Evolutionary conservation across 257 asterid species (phyloP).

Genomic region (Coffea canephora): DNA sequence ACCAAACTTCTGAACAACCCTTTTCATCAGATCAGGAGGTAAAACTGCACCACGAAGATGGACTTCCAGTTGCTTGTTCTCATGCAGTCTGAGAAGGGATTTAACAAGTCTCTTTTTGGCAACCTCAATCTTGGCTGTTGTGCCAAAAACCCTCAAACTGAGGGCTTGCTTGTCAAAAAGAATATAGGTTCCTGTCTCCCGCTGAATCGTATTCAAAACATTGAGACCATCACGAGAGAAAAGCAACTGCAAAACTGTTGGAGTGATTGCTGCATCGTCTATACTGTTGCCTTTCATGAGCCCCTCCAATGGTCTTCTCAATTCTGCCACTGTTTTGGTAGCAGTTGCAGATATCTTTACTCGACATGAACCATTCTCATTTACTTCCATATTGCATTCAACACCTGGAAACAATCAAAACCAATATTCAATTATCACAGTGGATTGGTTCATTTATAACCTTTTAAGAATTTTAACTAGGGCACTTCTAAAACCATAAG

Average conservation of each 20-base stretch:
- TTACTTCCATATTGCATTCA: conserved; percentile 51
- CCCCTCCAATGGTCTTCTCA: conserved; percentile 61
- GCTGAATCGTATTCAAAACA: conserved; percentile 57
- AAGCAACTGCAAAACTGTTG: conserved; percentile 60
- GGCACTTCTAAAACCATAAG: not conserved
- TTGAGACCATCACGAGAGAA: conserved; percentile 68
- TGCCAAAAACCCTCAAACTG: conserved; percentile 60
- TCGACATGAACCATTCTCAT: conserved; percentile 58
- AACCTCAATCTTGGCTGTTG: conserved; percentile 41
- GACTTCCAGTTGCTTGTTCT: conserved; percentile 71
- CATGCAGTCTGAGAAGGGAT: conserved; percentile 57
- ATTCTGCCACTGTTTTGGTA: conserved; percentile 72
- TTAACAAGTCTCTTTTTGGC: conserved; percentile 50
- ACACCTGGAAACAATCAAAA: conserved; percentile 47
- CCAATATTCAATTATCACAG: not conserved
- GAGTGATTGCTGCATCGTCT: conserved; percentile 56
- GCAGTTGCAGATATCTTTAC: conserved; percentile 81
- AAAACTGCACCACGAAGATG: conserved; percentile 57
- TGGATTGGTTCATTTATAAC: not conserved
- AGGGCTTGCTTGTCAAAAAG: conserved; percentile 64
- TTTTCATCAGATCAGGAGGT: conserved; percentile 90
- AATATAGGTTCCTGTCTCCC: conserved; percentile 58
- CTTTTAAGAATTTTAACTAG: not conserved
- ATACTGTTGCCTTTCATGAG: conserved; percentile 70
- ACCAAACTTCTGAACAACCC: conserved; percentile 74